Base-by-base conservation (phyloP, 768 basidiomycete genomes). In the Suillus subaureus region DNA sequence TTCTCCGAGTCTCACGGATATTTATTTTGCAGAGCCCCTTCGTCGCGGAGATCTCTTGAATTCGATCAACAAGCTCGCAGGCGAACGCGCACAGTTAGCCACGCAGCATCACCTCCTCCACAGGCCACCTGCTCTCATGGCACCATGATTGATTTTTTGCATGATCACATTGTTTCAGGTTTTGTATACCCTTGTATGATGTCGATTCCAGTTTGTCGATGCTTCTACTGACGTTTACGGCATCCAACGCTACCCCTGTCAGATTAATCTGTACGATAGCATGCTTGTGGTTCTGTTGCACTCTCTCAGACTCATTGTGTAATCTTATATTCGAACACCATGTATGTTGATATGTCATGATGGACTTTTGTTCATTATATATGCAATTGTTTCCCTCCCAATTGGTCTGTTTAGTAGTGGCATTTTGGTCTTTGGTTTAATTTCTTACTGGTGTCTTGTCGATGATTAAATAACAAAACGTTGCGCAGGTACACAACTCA, bases 21-120 rank as follows among this genome's bases (percentile, higher is more conserved):
- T 18, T n/a, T 64, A 13, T 60, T 61, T 16, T 66, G 28, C 68
- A 92, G 92, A 94, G 81, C 92, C 92, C 1, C 74, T 94, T 56
- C 85, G 93, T 64, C 87, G 92, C 52, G 89, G 85, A 7, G 92
- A 94, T 72, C 84, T 94, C 8, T 77, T 93, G 66, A 93, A 93
- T 65, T 87, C 92, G 18, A 94, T 94, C 73, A 89, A 89, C 72
- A 91, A 91, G 75, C 85, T 93, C 56, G 91, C 89, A 16, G 83
- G 87, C 65, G 90, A 91, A 74, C 85, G 87, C 11, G 79, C 75
- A n/a, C 74, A 76, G 45, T 66, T 73, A 43, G 61, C 67, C 42
- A 78, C 75, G 61, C 75, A 78, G 54, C 77, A 70, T 1, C 76
- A 73, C 61, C 61, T 77, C 15, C 55, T 77, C 40, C 75, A 78